Base-by-base conservation (phyloP, 2,329 filamentous ascomycete genomes). In the Ophiosphaerella korrae region DNA sequence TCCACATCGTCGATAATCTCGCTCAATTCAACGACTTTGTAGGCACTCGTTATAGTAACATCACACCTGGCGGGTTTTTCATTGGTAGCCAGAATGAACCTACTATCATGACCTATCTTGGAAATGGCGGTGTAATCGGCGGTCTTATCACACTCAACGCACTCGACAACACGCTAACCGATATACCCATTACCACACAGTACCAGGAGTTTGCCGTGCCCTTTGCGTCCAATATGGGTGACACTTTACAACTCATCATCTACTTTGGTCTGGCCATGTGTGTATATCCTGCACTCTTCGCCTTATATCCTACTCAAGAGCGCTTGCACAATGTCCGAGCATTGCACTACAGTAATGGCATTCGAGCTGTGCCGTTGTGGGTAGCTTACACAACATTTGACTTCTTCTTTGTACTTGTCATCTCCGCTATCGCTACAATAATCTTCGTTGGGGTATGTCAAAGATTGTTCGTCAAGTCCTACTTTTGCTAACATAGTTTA, bases 331-430 rank as follows among this genome's bases (percentile, higher is more conserved):
- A 91, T 57, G 90, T 97, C 21, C 84, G 92, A 44, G 88, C 89
- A 13, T 78, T 97, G 26, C 88, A 97, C 72, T 97, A 96, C 74
- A 95, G 90, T 46, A 97, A 96, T 66, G 92, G 92, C 40, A 91
- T 96, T 24, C 82, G 89, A 11, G 87, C 89, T 0, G 78, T 89
- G 7, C 90, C 92, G 0, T 78, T 97, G 1, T 97, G 93, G 92
- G 74, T 90, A 5, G 90, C 92, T 1, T 95, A 97, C 67, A 79
- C 88, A 1, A 66, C 80, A 0, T 96, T 96, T 66, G 92, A 97
- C 74, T 91, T 92, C 57, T 69, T 83, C 37, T 85, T 95, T 48
- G 86, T 91, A 1, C 68, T 95, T 12, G 63, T 84, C 3, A 83
- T 86, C 23, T 86, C 87, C 16, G 85, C 85, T 7, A 64, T 94